Base-by-base conservation (phyloP, 2,329 filamentous ascomycete genomes). In the Curvularia hawaiiensis region DNA sequence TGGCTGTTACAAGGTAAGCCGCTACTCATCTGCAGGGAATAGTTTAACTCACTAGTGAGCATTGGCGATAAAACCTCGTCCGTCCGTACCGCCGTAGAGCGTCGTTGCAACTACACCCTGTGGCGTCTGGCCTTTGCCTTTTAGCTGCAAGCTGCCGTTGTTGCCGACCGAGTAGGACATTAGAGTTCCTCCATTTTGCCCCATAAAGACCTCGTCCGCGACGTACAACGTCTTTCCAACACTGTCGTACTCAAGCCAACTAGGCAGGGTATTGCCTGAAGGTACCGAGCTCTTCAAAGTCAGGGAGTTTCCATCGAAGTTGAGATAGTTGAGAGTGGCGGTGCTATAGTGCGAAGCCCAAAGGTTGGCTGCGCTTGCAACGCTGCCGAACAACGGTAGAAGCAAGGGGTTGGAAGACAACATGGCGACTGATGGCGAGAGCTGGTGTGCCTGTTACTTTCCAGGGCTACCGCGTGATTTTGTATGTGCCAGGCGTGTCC, bases 201-300 rank as follows among this genome's bases (percentile, higher is more conserved):
- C 63, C 63, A 7, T 53, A 45, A 66, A 71, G 18, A 61, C 60
- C 50, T 74, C 71, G 52, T 72, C 70, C 5, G 70, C 54, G 22
- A 71, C 59, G 49, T 73, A 73, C 5, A 73, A 31, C 1, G 62
- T 62, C 38, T 72, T 69, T 18, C 66, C 65, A 1, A 61, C 46
- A 38, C 56, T 49, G 52, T 74, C 71, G 24, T 70, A 74, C 10
- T 71, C 72, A 4, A 74, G 64, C 71, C 71, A 74, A 33, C 66
- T 70, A 2, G 71, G 69, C 11, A 74, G 50, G 2, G 39, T 61
- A 51, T 72, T 73, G 7, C 65, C 64, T 0, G 66, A 63, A n/a
- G 52, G 60, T 1, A 56, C 62, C 8, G 66, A 64, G 22, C 54
- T 62, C 10, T 48, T 67, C 48, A 70, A 26, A 8, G 60, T 66